A percentile compares a stretch with the other conserved stretches of the same genome.
These are phyloP conservation scores for Panus rudis DNA, from an alignment of 768 basidiomycete genomes.

Conservation along the genomic window DNA sequence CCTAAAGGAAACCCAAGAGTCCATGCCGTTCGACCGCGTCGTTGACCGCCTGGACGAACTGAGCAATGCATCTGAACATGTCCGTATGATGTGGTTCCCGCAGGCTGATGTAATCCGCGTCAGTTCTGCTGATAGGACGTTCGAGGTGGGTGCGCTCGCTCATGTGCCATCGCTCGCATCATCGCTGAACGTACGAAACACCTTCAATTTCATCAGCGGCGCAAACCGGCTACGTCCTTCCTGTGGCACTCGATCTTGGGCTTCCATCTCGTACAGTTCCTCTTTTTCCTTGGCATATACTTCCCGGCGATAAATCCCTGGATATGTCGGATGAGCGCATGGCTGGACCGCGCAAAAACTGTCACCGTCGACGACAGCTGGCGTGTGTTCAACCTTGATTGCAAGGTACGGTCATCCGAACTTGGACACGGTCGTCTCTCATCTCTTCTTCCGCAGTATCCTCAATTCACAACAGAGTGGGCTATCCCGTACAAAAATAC, in stretches of 20 bases:
- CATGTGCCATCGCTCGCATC: conserved; percentile 5
- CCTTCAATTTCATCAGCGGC: conserved; percentile 35
- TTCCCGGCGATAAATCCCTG: conserved; percentile 54
- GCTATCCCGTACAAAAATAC: conserved; percentile 74
- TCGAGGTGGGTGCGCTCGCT: conserved; percentile 48
- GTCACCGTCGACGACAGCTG: conserved; percentile 71
- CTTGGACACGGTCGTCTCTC: neutral
- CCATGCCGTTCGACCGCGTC: conserved; percentile 56
- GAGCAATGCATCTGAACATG: conserved; percentile 69
- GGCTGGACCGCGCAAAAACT: conserved; percentile 52
- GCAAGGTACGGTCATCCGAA: conserved; percentile 54
- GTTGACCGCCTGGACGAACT: conserved; percentile 49
- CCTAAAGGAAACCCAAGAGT: conserved; percentile 64
- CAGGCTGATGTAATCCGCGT: conserved; percentile 65
- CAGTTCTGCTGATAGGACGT: conserved; percentile 67
- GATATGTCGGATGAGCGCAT: conserved; percentile 58
- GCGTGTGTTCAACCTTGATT: conserved; percentile 89
- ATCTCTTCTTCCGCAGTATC: conserved; percentile 46
- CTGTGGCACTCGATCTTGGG: conserved; percentile 68
- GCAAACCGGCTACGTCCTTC: conserved; percentile 48
- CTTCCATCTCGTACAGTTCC: conserved; percentile 74
- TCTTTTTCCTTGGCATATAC: conserved; percentile 73
- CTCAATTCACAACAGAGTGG: conserved; percentile 95
- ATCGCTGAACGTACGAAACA: too few species aligned
- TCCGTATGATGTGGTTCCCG: conserved; percentile 95